Evolutionary conservation across 345 rosid genomes (phyloP), one percentile per base, ranked within the genome.

Genomic region (Eucalyptus sideroxylon): DNA sequence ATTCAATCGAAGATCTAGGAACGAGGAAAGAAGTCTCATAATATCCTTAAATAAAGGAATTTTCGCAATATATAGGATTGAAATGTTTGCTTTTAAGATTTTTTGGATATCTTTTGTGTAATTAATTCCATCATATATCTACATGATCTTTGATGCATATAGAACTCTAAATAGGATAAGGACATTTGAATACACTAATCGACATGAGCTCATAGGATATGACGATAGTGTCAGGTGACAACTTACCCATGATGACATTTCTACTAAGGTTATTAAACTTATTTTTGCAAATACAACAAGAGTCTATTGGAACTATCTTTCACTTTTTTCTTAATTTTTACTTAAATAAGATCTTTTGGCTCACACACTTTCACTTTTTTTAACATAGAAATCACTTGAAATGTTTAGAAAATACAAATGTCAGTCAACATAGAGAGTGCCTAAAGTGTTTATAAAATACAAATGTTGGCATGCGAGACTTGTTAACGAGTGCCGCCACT

Each of bases 41-140:
- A 69, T 16, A 1, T 0, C 37, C 77, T 65, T 65, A 14, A n/a
- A 15, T n/a, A 6, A n/a, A 15, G 10, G 16, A 65, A 65, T 7
- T n/a, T 65, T 9, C 21, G 3, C 10, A n/a, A n/a, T 27, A n/a
- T 65, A 4, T 15, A 8, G 0, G 40, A 65, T 16, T 0, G 1
- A 16, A 65, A 65, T 15, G 19, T 65, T 65, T 16, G 5, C 6
- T 31, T 8, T 65, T 16, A 65, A 8, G 16, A 15, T n/a, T 15
- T 65, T 65, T 3, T 17, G 6, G 19, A 65, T 4, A 8, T 15
- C 77, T 65, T n/a, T 4, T n/a, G 21, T n/a, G 37, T n/a, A n/a
- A 65, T 15, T 65, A 30, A 65, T 11, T n/a, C 37, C 19, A 14
- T 65, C 47, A 11, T 77, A 21, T 1, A 21, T 77, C 9, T 13